Evolutionary conservation across 1,284 basidiomycete species (phyloP), one percentile per base, ranked within the genome.

Genomic region (Rhodotorula sp.): DNA sequence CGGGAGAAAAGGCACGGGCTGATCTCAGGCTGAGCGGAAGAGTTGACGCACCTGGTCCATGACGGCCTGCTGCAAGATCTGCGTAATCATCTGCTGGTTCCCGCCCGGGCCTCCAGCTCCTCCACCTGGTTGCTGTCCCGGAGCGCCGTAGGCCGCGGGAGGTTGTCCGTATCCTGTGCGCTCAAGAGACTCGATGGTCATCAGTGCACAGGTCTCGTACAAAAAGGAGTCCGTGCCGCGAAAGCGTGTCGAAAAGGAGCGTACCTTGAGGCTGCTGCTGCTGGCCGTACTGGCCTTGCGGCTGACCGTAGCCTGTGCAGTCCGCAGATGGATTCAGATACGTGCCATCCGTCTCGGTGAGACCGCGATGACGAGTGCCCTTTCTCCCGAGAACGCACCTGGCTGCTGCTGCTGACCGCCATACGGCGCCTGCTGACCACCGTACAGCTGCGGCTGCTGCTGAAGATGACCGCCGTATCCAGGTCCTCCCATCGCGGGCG

Each of bases 31-130:
- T 1, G 49, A n/a, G 76, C 15, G 77, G 77, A 14, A 79, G 80
- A 2, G 23, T 12, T 14, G 79, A 82, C 50, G 83, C 16, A 64
- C 67, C 43, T 31, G 65, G 43, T 62, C 71, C 62, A 54, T 67
- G 31, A 62, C 64, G 60, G 50, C 74, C 52, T 47, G 45, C 49
- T 43, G 31, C 47, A 64, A 60, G 6, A 43, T 48, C 31, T 58
- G 34, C 14, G 55, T 52, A n/a, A 72, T 72, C 50, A 45, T 68
- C 56, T 71, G 66, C 48, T 31, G 49, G 28, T 60, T 60, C 45
- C 54, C 45, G 4, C 16, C 61, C 28, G 66, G 64, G 3, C 48
- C 52, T 28, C 71, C 70, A 6, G 61, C 50, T 10, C 77, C 78
- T 31, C 31, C 61, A n/a, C 61, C 61, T 52, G 60, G 64, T 58